These are phyloP conservation scores for Cafeteria roenbergensis DNA, from an alignment of 108 stramenopile species.

Conservation along the genomic window DNA sequence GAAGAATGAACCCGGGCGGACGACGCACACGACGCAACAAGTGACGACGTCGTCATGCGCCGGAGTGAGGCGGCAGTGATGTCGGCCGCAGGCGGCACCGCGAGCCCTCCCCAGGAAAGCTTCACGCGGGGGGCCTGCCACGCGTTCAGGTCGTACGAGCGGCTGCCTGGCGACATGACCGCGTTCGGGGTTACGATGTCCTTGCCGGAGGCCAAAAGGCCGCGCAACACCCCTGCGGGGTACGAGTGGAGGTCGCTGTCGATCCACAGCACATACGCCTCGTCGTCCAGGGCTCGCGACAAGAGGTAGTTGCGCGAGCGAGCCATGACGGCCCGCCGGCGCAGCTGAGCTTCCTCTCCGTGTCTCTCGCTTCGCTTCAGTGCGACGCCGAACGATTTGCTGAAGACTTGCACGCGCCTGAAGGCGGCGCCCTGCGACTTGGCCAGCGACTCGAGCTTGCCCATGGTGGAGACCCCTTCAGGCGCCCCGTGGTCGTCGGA, in stretches of 20 bases:
- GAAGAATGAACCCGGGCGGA: no score
- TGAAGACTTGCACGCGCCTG: not conserved
- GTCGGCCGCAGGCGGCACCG: no score
- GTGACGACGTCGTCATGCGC: no score
- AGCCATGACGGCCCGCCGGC: conserved; percentile 1
- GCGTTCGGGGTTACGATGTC: not conserved
- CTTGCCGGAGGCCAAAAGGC: not conserved
- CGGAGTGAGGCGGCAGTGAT: no score
- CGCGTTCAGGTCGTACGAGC: conserved; percentile 9
- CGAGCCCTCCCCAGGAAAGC: no score
- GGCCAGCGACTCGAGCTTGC: not conserved
- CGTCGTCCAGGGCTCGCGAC: not conserved
- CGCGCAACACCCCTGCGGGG: not conserved
- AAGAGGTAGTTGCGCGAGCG: conserved; percentile 1
- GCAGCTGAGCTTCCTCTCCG: not conserved
- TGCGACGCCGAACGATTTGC: not conserved
- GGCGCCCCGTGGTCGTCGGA: not conserved
- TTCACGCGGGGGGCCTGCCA: not conserved
- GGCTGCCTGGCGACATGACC: not conserved
- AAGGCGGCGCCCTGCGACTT: not conserved
- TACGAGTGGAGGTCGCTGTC: conserved; percentile 1
- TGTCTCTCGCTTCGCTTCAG: not conserved
- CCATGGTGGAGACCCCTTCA: not conserved
- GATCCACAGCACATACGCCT: conserved; percentile 7
- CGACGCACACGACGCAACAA: no score